These are phyloP conservation scores for Colletotrichum sp. DNA, from an alignment of 2,329 filamentous ascomycete genomes.

Conservation along the genomic window DNA sequence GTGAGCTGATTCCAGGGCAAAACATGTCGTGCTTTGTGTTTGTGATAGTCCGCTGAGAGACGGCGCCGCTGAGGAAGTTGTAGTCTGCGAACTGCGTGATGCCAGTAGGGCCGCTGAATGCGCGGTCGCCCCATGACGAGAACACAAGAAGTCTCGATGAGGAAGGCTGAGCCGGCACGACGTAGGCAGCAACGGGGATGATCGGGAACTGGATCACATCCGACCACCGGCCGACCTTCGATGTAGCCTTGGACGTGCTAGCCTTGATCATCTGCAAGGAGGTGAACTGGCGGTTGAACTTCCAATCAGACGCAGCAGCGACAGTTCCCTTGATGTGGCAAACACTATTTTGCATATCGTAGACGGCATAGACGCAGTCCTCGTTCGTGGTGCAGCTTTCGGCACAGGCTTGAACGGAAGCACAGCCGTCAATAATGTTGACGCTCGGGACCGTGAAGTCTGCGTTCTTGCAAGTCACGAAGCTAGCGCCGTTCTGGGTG, in stretches of 20 bases:
- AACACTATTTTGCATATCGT: constrained; percentile 22
- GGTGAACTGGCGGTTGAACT: constrained; percentile 22
- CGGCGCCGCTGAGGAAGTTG: constrained; percentile 26
- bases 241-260: constrained; percentile 17
- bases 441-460: constrained; percentile 12
- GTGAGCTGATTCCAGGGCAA: constrained; percentile 58
- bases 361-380: constrained; percentile 20
- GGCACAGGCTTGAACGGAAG: constrained; percentile 14
- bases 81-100: constrained; percentile 26
- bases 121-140: constrained; percentile 27
- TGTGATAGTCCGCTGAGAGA: constrained; percentile 34
- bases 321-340: constrained; percentile 23
- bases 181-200: constrained; percentile 30
- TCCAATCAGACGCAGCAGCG: constrained; percentile 3
- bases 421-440: constrained; percentile 1
- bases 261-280: constrained; percentile 26
- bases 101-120: constrained; percentile 24
- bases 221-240: constrained; percentile 24
- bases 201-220: constrained; percentile 28
- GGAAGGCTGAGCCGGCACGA: constrained; percentile 27
- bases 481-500: neutral
- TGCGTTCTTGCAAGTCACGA: constrained; percentile 12
- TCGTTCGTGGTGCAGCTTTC: constrained; percentile 15
- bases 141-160: constrained; percentile 26
- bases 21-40: constrained; percentile 60